Evolutionary conservation across 768 basidiomycete species (phyloP).

Genomic region (Pleurotus djamor): DNA sequence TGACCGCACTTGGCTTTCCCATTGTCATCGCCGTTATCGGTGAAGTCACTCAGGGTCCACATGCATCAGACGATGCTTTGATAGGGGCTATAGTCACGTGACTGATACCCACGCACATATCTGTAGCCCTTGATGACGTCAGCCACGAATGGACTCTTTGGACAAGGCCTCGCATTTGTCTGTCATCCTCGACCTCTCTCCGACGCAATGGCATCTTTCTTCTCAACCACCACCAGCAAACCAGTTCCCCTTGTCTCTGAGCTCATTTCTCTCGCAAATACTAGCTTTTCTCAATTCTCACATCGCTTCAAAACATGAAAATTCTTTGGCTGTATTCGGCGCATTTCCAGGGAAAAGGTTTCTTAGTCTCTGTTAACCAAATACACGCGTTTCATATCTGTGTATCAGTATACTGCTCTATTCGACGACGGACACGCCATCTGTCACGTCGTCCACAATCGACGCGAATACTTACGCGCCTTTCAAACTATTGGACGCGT

Average conservation of each 20-base stretch:
- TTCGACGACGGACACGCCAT: constrained; percentile 53
- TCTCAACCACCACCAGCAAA: constrained; percentile 38
- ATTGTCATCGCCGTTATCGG: too few relatives aligned
- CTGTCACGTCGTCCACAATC: constrained; percentile 31
- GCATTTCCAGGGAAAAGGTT: constrained; percentile 86
- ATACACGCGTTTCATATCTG: constrained; percentile 5
- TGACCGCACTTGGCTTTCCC: too few relatives aligned
- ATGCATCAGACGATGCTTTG: too few relatives aligned
- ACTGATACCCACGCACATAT: too few relatives aligned
- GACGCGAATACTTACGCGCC: constrained; percentile 85
- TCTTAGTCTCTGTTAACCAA: not conserved
- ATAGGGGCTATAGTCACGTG: not conserved
- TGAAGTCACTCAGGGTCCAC: too few relatives aligned
- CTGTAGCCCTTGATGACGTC: too few relatives aligned
- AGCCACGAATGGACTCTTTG: constrained; percentile 8
- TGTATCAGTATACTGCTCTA: constrained; percentile 71
- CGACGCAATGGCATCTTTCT: constrained; percentile 82
- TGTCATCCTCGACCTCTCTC: constrained; percentile 83
- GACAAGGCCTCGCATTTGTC: constrained; percentile 59
- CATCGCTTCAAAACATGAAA: constrained; percentile 88
- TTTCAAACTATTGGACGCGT: constrained; percentile 75
- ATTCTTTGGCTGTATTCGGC: constrained; percentile 88
- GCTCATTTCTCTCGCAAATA: constrained; percentile 78
- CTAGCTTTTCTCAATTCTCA: constrained; percentile 93
- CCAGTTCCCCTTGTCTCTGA: constrained; percentile 56